Conservation (phyloP, 2,329 filamentous ascomycete species). For the Xylariaceae sp. region DNA sequence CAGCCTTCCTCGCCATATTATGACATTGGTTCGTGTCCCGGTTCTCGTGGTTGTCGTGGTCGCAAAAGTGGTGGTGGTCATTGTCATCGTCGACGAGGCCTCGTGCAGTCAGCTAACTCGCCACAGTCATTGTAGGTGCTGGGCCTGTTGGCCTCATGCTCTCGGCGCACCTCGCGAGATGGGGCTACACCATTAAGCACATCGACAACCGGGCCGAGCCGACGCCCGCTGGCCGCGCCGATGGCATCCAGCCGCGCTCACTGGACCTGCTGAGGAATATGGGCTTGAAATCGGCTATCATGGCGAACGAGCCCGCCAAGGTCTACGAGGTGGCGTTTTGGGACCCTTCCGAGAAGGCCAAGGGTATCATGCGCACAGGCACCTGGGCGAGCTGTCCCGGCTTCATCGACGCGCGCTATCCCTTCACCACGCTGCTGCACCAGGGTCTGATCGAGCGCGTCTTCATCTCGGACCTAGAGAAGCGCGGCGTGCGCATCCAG, state of each 20-base stretch:
- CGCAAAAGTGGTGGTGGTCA: too few species aligned
- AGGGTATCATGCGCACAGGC: slow-evolving; percentile 57
- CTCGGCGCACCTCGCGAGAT: slow-evolving; percentile 79
- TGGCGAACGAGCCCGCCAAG: slow-evolving; percentile 79
- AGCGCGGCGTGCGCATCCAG: slow-evolving; percentile 53
- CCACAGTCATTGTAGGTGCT: slow-evolving; percentile 74
- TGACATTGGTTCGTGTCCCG: slow-evolving; percentile 34
- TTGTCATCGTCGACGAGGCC: too few species aligned
- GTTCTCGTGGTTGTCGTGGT: too few species aligned
- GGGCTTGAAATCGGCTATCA: slow-evolving; percentile 80
- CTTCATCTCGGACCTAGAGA: slow-evolving; percentile 58
- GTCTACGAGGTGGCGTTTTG: slow-evolving; percentile 74
- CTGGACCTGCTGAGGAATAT: slow-evolving; percentile 82
- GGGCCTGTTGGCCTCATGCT: slow-evolving; percentile 84
- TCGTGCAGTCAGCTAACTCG: slow-evolving; percentile 10
- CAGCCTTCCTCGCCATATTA: slow-evolving; percentile 22
- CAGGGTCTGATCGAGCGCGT: slow-evolving; percentile 66
- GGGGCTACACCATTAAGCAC: slow-evolving; percentile 93
- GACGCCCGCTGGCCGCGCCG: slow-evolving; percentile 76
- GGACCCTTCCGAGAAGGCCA: slow-evolving; percentile 50
- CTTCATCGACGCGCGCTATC: slow-evolving; percentile 68
- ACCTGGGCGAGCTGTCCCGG: slow-evolving; percentile 83
- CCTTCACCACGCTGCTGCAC: slow-evolving; percentile 63
- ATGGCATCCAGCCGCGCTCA: slow-evolving; percentile 86
- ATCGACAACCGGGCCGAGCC: slow-evolving; percentile 86